Conservation (phyloP, 192 early-diverging fungal genomes). For the Thoreauomyces humboldtii region DNA sequence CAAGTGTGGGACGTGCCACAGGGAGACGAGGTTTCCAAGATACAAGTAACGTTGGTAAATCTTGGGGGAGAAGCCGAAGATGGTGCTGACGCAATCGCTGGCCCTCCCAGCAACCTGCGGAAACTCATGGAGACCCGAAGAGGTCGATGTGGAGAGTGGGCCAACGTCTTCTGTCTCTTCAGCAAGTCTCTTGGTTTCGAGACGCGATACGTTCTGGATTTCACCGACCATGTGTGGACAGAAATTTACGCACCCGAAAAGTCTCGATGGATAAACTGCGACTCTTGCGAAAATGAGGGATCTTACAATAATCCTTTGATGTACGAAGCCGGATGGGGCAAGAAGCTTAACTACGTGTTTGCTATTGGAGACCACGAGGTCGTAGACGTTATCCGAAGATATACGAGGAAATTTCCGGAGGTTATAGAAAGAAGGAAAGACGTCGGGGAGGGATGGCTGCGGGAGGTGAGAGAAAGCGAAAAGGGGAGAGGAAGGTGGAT, state of each 20-base stretch:
- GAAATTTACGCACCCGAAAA: constrained; percentile 33
- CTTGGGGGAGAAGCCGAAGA: not conserved
- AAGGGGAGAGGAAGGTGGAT: not conserved
- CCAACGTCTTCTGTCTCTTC: constrained; percentile 40
- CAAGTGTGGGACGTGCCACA: constrained; percentile 22
- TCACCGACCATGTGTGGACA: constrained; percentile 49
- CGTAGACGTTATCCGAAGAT: constrained; percentile 35
- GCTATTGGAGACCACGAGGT: constrained; percentile 26
- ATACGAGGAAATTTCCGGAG: constrained; percentile 22
- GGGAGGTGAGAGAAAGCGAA: not conserved
- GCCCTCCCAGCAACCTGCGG: constrained; percentile 10
- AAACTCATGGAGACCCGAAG: constrained; percentile 38
- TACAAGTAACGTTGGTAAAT: constrained; percentile 31
- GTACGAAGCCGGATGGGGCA: constrained; percentile 48
- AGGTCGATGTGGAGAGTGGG: constrained; percentile 50
- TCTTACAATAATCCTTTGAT: constrained; percentile 37
- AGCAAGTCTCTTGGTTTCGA: constrained; percentile 41
- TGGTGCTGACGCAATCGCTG: not conserved
- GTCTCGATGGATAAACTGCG: constrained; percentile 34
- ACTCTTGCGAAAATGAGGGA: constrained; percentile 32
- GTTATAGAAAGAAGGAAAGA: constrained; percentile 21
- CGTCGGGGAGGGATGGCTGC: constrained; percentile 28
- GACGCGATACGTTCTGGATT: constrained; percentile 43
- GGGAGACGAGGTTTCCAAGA: constrained; percentile 38
- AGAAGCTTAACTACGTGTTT: constrained; percentile 42